Evolutionary conservation across 2,329 filamentous ascomycete species (phyloP), one percentile per base, ranked within the genome.

Genomic region (Zymoseptoria ardabiliae): DNA sequence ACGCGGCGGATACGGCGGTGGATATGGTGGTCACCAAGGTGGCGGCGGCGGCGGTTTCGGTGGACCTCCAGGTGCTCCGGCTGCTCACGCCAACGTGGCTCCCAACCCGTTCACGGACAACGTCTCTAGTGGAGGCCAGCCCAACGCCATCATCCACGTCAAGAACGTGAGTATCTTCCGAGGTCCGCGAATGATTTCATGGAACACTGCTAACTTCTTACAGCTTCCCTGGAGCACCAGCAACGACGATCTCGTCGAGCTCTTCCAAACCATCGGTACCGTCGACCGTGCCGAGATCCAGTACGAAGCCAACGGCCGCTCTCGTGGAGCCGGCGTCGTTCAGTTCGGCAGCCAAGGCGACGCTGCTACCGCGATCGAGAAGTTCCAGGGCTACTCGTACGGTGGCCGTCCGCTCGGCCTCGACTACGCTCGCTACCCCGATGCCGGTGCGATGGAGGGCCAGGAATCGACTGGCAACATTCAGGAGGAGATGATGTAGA

Each of bases 271-370:
- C 10, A 99, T 99, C 71, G 94, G 94, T 65, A 96, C 96, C 75
- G 94, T 99, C 61, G 91, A 97, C 70, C 91, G 94, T 70, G 94
- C 94, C n/a, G 94, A 99, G 77, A 97, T 99, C 59, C 94, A 99
- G 76, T 97, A 99, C 72, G 94, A 99, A 75, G 89, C 90, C 3
- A 97, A 95, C 70, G 94, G 94, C 52, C 90, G 94, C 69, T 99
- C 94, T 61, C 89, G 91, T 65, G 94, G 94, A 65, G 94, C 90
- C 60, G 94, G 94, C 72, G 94, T 99, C n/a, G 94, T 99, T 58
- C 87, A 94, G 63, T 97, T 99, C 73, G 90, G 95, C 71, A 84
- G 78, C 57, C 78, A 85, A 17, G 86, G 92, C 8, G 95, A 91
- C 63, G 91, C 94, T 1, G 91, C 96, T 69, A 97, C 91, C 21